phyloP scores from a whole-genome alignment of 2,329 filamentous ascomycete species.

The Fusarium falciforme region DNA sequence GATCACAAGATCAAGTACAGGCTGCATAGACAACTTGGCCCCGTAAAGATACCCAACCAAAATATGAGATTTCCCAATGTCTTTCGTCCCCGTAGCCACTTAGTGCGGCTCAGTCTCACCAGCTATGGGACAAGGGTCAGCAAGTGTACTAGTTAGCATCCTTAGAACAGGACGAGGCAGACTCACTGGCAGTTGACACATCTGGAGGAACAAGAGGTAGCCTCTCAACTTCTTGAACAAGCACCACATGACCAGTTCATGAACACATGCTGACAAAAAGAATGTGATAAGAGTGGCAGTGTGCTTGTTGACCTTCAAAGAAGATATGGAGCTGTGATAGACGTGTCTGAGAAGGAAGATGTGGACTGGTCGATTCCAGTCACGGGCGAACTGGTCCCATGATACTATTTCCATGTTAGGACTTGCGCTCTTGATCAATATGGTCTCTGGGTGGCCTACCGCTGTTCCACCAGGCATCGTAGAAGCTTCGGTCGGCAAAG shows the following conservation, averaged over 20 bases:
- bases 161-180: background rate
- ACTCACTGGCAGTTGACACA: conserved; percentile 75
- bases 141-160: background rate
- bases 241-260: conserved; percentile 84
- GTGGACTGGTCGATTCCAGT: conserved; percentile 84
- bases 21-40: conserved; percentile 74
- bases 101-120: conserved; percentile 74
- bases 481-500: conserved; percentile 83
- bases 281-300: conserved; percentile 82
- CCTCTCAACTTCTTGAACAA: conserved; percentile 82
- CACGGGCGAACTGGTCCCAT: conserved; percentile 82
- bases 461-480: conserved; percentile 73
- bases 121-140: conserved; percentile 54
- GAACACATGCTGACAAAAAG: conserved; percentile 75
- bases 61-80: conserved; percentile 80
- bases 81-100: conserved; percentile 70
- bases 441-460: conserved; percentile 47
- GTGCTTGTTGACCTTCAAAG: conserved; percentile 75
- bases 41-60: conserved; percentile 83
- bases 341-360: conserved; percentile 83
- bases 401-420: conserved; percentile 54
- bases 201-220: conserved; percentile 78
- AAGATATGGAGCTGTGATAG: conserved; percentile 81
- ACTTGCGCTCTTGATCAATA: background rate
- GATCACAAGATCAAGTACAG: conserved; percentile 67